Base-by-base conservation (phyloP, 805 yeast species). In the Saccharomycopsis sp. region DNA sequence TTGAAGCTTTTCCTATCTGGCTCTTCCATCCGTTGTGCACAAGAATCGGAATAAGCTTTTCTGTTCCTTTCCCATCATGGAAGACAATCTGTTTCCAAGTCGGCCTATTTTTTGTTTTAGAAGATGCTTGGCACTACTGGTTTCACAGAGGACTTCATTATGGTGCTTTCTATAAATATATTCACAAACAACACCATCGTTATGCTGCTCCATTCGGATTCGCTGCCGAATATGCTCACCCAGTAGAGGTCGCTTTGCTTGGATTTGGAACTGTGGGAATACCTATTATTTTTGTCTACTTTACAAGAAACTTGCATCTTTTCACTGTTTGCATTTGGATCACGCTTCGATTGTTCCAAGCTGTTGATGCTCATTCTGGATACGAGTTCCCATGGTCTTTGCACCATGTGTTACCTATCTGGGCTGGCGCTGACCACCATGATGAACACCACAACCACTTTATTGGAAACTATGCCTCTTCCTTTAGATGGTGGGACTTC, bases 381-480 rank as follows among this genome's bases (percentile, higher is more conserved):
- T 94, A 92, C 73, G 98, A 92, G 71, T 92, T 92, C 83, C 98
- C 99, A 62, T 85, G 95, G 89, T 89, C 97, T 2, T 79, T 92
- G 68, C 94, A 90, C 74, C 90, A 91, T 70, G 83, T 92, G 73
- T 70, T 92, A 61, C 97, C 97, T 53, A 81, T 94, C 75, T 91
- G 98, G 97, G 96, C 97, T 2, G 98, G 98, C 64, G 97, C 97
- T 21, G 97, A 89, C 68, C 98, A 92, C 73, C 98, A 92, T 71
- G 99, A 92, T 73, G 89, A 89, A 73, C 99, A 92, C 71, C 99
- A 92, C 72, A 96, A 89, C 71, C 91, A 87, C 75, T 92, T 92
- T 74, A 87, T 90, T 66, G 98, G 98, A 64, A 91, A 91, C 73
- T 92, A 90, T 71, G 94, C 97, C 29, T 87, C 96, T 51, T 83